phyloP scores from a whole-genome alignment of 345 rosid genomes.

The Citrus sinensis region DVS_A1.0 CM039169.1:30708501-30709000 shows the following conservation, averaged over 20 bases:
- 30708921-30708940: neutral
- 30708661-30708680: neutral
- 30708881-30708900: neutral
- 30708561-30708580: slow-evolving; percentile 7
- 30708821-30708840: neutral
- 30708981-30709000: neutral
- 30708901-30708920: neutral
- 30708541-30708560: neutral
- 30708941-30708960: neutral
- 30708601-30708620: neutral
- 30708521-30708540: neutral
- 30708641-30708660: slow-evolving; percentile 10
- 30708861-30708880: neutral
- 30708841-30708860: neutral
- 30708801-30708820: neutral
- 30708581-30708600: neutral
- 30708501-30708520: slow-evolving; percentile 1
- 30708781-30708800: neutral
- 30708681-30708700: neutral
- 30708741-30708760: too few species aligned
- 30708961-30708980: neutral
- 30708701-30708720: too few species aligned
- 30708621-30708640: neutral
- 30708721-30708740: too few species aligned
- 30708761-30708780: too few species aligned